Percentiles rank a stretch among this genome's conserved stretches.
phyloP scores from a whole-genome alignment of 768 basidiomycete species.

The Rhizopogon sp. region DNA sequence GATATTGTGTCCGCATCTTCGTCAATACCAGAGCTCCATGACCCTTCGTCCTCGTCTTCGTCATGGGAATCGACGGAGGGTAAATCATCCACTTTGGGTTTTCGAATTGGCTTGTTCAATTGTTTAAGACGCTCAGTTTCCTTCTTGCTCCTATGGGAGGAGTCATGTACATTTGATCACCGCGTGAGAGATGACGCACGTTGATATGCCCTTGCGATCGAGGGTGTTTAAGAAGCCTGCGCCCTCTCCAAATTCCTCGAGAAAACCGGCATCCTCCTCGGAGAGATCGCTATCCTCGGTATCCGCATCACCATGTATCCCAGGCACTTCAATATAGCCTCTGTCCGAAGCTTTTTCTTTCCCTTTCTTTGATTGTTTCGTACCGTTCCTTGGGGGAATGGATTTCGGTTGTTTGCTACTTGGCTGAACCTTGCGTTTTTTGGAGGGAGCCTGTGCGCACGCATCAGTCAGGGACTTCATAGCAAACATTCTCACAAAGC shows the following conservation, averaged over 20 bases:
- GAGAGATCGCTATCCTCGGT: constrained; percentile 42
- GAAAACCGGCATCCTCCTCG: constrained; percentile 65
- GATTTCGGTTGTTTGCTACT: constrained; percentile 11
- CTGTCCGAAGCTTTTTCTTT: constrained; percentile 61
- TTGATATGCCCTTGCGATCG: constrained; percentile 76
- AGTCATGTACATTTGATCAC: constrained; percentile 1
- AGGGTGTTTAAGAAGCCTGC: constrained; percentile 64
- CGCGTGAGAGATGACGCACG: constrained; percentile 39
- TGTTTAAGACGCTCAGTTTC: constrained; percentile 70
- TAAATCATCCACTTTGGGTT: constrained; percentile 48
- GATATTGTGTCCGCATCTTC: constrained; percentile 24
- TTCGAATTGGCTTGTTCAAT: constrained; percentile 52
- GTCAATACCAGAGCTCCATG: constrained; percentile 43
- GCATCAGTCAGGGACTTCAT: neutral
- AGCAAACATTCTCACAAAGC: neutral
- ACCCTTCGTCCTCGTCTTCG: constrained; percentile 52
- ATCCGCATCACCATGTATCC: constrained; percentile 1
- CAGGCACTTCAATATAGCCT: constrained; percentile 59
- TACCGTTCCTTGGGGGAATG: constrained; percentile 11
- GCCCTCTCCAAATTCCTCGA: constrained; percentile 59
- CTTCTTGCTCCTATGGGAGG: constrained; percentile 67
- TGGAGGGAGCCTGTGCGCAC: constrained; percentile 36
- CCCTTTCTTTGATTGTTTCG: constrained; percentile 35
- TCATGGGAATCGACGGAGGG: constrained; percentile 67
- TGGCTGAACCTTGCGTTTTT: constrained; percentile 55